Evolutionary conservation across 352 stramenopile genomes (phyloP).

Genomic region (Globisporangium polare): DNA sequence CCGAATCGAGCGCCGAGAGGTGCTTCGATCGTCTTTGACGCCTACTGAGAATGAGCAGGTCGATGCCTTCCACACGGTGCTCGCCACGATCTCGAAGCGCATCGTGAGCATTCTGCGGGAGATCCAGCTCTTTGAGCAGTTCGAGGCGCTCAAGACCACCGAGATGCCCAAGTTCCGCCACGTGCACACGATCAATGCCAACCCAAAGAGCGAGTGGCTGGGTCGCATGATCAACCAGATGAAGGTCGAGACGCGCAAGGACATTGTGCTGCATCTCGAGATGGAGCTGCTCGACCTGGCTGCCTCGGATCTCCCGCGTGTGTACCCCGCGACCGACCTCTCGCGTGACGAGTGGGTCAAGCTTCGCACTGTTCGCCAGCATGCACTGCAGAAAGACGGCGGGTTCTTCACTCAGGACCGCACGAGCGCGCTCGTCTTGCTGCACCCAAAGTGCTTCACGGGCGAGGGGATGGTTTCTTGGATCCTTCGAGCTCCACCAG

Average conservation of each 20-base stretch:
- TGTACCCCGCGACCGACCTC: conserved; percentile 14
- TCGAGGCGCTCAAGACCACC: conserved; percentile 39
- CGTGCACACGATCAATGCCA: conserved; percentile 44
- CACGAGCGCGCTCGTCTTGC: conserved; percentile 29
- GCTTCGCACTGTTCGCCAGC: conserved; percentile 35
- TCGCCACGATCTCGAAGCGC: conserved; percentile 52
- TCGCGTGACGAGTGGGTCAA: conserved; percentile 52
- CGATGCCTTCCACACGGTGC: conserved; percentile 47
- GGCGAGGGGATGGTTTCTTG: conserved; percentile 62
- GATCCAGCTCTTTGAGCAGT: conserved; percentile 59
- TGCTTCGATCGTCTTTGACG: conserved; percentile 45
- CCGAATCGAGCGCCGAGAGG: conserved; percentile 40
- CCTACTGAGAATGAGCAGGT: conserved; percentile 61
- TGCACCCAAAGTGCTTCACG: conserved; percentile 44
- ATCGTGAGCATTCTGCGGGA: conserved; percentile 48
- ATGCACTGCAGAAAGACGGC: conserved; percentile 35
- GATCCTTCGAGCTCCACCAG: conserved; percentile 35
- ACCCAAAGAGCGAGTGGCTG: conserved; percentile 46
- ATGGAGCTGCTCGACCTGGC: conserved; percentile 59
- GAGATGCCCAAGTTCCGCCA: conserved; percentile 50
- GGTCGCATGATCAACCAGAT: conserved; percentile 55
- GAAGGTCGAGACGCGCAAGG: conserved; percentile 41
- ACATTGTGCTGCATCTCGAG: conserved; percentile 56
- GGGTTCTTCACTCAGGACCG: conserved; percentile 57
- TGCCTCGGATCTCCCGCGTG: conserved; percentile 20